phyloP scores from a whole-genome alignment of 441 rosid genomes.

The Adansonia grandidieri region DNA sequence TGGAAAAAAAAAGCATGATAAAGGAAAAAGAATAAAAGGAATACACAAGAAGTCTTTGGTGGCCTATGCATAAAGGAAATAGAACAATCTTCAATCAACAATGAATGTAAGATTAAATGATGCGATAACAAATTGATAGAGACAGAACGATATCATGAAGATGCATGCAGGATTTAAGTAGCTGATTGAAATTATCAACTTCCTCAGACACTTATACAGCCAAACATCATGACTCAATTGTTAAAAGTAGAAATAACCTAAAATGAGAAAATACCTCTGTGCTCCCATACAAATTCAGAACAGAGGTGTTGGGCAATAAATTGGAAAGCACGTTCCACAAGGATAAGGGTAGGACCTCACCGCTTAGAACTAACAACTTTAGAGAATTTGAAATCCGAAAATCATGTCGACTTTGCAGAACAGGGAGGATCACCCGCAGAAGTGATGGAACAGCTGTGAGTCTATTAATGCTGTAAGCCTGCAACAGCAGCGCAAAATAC shows the following conservation, averaged over 20 bases:
- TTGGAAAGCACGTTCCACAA: slow-evolving; percentile 72
- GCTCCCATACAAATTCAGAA: slow-evolving; percentile 88
- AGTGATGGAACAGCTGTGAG: slow-evolving; percentile 82
- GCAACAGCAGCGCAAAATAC: slow-evolving; percentile 24
- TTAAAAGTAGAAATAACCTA: slow-evolving; percentile 10
- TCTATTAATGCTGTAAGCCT: slow-evolving; percentile 80
- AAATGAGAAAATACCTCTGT: slow-evolving; percentile 64
- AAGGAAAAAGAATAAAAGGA: neutral
- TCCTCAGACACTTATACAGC: slow-evolving; percentile 1
- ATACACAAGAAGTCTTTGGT: slow-evolving; percentile 8
- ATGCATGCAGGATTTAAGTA: neutral
- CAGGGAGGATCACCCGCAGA: slow-evolving; percentile 73
- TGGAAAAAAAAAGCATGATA: neutral
- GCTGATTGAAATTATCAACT: neutral
- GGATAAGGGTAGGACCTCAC: slow-evolving; percentile 77
- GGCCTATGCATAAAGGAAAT: neutral
- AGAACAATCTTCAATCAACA: neutral
- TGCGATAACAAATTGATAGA: neutral
- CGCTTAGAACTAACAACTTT: slow-evolving; percentile 79
- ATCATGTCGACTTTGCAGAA: slow-evolving; percentile 53
- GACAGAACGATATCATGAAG: neutral
- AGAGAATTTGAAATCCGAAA: slow-evolving; percentile 50
- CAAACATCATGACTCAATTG: slow-evolving; percentile 1
- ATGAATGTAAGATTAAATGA: neutral
- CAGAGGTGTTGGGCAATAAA: slow-evolving; percentile 69